These are phyloP conservation scores for Candida tropicalis DNA, from an alignment of 1,139 yeast genomes.

Conservation along the genomic window DNA sequence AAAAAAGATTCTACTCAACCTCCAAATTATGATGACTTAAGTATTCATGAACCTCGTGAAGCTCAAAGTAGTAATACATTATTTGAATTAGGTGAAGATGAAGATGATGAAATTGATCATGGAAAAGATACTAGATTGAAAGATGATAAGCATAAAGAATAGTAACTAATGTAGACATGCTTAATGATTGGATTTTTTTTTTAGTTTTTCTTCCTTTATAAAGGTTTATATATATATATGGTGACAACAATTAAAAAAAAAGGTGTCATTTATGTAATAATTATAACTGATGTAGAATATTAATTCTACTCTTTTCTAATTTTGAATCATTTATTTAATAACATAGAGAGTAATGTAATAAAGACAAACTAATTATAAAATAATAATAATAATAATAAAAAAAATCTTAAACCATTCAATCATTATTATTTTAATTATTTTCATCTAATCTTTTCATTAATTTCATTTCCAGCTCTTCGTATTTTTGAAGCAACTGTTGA, in stretches of 20 bases:
- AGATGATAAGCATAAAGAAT: slow-evolving; percentile 14
- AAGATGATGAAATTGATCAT: slow-evolving; percentile 28
- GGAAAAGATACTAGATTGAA: slow-evolving; percentile 38
- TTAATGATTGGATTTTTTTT: background rate
- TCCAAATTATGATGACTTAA: slow-evolving; percentile 15
- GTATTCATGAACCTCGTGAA: slow-evolving; percentile 9
- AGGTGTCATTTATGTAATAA: background rate
- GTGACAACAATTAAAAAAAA: background rate
- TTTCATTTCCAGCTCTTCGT: slow-evolving; percentile 62
- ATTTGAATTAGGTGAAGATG: slow-evolving; percentile 42
- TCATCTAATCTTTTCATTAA: slow-evolving; percentile 43
- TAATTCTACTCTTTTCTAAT: too few species aligned
- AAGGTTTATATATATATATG: too few species aligned
- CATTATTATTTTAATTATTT: slow-evolving; percentile 22
- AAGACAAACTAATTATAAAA: background rate
- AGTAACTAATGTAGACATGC: background rate
- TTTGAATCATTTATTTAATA: too few species aligned
- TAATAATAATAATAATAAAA: too few species aligned
- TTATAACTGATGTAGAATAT: background rate
- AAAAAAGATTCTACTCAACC: slow-evolving; percentile 20
- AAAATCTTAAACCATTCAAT: too few species aligned
- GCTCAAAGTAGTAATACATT: slow-evolving; percentile 28
- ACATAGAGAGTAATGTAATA: too few species aligned
- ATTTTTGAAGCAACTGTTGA: slow-evolving; percentile 67
- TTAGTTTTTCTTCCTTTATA: background rate